These are phyloP conservation scores for Barnettozyma hawaiiensis DNA, from an alignment of 1,139 yeast species.

Conservation along the genomic window DNA sequence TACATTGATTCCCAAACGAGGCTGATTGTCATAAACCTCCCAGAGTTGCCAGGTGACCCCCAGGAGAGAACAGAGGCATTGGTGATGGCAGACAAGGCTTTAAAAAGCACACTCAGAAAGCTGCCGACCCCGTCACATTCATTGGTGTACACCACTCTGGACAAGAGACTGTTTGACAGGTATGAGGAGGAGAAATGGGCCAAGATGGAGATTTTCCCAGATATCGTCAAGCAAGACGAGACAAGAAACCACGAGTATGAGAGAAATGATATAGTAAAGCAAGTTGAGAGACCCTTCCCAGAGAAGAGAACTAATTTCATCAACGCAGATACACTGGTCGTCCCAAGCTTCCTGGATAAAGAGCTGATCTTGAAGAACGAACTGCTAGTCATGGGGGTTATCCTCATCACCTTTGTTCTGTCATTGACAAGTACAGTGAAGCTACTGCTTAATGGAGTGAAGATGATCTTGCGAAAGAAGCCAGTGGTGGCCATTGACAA, in stretches of 20 bases:
- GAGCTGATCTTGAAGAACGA: slow-evolving; percentile 24
- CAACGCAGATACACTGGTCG: slow-evolving; percentile 10
- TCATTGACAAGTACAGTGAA: not conserved
- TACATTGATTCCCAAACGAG: slow-evolving; percentile 59
- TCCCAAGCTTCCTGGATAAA: slow-evolving; percentile 19
- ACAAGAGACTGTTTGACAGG: slow-evolving; percentile 15
- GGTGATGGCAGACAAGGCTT: slow-evolving; percentile 28
- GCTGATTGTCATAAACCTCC: slow-evolving; percentile 50
- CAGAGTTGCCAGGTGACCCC: slow-evolving; percentile 39
- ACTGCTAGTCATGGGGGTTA: slow-evolving; percentile 18
- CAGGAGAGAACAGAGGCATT: slow-evolving; percentile 31
- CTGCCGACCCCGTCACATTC: slow-evolving; percentile 65
- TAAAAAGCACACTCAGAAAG: slow-evolving; percentile 49
- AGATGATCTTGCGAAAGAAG: not conserved
- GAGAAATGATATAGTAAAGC: slow-evolving; percentile 41
- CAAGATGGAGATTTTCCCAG: slow-evolving; percentile 28
- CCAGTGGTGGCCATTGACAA: not conserved
- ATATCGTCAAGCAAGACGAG: slow-evolving; percentile 26
- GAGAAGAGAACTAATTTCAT: slow-evolving; percentile 27
- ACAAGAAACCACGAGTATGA: slow-evolving; percentile 47
- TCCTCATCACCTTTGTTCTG: slow-evolving; percentile 10
- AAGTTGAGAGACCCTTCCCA: slow-evolving; percentile 32
- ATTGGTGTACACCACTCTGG: slow-evolving; percentile 42
- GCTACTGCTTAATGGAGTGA: not conserved
- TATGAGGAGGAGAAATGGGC: slow-evolving; percentile 20